Conservation (phyloP, 108 stramenopile species). For the Epithemia pelagica region DNA sequence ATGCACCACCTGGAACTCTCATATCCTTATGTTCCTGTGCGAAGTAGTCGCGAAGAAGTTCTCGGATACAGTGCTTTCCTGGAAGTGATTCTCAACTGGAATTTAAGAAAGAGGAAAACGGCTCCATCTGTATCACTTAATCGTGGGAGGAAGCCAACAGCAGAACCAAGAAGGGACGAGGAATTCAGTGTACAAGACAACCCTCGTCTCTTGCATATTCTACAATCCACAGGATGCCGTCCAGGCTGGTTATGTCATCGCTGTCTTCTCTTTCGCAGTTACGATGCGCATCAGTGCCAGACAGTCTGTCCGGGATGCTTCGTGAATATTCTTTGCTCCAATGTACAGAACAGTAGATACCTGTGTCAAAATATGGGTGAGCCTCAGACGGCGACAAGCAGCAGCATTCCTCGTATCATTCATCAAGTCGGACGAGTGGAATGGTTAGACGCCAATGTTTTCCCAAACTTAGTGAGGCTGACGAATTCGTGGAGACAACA, state of each 20-base stretch:
- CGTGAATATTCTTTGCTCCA: too few species aligned
- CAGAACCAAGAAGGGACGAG: not conserved
- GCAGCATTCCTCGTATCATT: not conserved
- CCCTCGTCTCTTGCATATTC: not conserved
- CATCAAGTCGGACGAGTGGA: not conserved
- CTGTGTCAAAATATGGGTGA: too few species aligned
- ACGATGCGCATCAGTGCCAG: too few species aligned
- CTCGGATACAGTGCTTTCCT: not conserved
- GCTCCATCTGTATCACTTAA: too few species aligned
- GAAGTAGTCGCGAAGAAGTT: not conserved
- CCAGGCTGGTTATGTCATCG: not conserved
- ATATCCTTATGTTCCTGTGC: not conserved
- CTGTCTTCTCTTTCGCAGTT: not conserved
- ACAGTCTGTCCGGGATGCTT: too few species aligned
- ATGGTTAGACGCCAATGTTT: not conserved
- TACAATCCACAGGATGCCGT: not conserved
- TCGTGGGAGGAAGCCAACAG: too few species aligned
- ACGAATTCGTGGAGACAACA: too few species aligned
- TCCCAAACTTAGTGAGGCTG: not conserved
- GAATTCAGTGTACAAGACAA: not conserved
- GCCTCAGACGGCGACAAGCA: not conserved
- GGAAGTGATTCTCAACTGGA: not conserved
- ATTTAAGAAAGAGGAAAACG: too few species aligned
- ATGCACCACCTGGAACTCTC: not conserved
- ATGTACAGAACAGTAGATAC: too few species aligned